phyloP scores from a whole-genome alignment of 2,329 filamentous ascomycete species.

The Apiospora rasikravindrae region DNA sequence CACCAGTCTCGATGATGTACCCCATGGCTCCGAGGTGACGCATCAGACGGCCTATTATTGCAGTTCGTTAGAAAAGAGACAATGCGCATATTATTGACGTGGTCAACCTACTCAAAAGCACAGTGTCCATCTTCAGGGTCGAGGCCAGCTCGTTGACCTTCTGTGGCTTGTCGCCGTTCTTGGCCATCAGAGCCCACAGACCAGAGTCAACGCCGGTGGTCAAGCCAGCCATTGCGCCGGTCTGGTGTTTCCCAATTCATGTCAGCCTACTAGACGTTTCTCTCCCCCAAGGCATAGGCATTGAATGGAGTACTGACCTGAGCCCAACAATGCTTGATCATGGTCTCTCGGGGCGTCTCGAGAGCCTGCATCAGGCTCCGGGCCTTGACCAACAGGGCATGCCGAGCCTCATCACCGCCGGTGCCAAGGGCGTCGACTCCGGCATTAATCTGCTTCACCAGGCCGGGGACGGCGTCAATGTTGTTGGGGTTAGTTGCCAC shows the following conservation, averaged over 20 bases:
- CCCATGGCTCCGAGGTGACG: constrained; percentile 28
- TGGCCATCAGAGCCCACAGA: constrained; percentile 41
- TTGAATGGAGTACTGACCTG: constrained; percentile 35
- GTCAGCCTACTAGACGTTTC: not conserved
- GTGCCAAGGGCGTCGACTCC: constrained; percentile 14
- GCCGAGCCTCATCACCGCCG: constrained; percentile 31
- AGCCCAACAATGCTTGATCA: constrained; percentile 52
- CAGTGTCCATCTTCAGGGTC: constrained; percentile 33
- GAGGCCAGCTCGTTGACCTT: constrained; percentile 39
- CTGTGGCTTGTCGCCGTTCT: constrained; percentile 37
- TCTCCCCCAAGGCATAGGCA: constrained; percentile 26
- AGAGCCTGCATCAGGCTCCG: constrained; percentile 41
- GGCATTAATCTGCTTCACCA: constrained; percentile 23
- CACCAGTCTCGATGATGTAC: constrained; percentile 26
- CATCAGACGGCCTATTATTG: constrained; percentile 24
- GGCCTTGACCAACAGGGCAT: constrained; percentile 41
- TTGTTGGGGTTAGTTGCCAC: not conserved
- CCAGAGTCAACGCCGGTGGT: constrained; percentile 39
- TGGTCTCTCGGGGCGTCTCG: constrained; percentile 54
- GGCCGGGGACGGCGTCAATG: constrained; percentile 20
- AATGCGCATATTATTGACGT: too few relatives aligned
- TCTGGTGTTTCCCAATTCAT: not conserved
- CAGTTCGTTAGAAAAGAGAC: not conserved
- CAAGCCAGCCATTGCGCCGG: constrained; percentile 19
- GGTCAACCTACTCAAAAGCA: constrained; percentile 33